Conservation (phyloP, 2,329 filamentous ascomycete species). For the Ophiostoma fasciatum region DNA sequence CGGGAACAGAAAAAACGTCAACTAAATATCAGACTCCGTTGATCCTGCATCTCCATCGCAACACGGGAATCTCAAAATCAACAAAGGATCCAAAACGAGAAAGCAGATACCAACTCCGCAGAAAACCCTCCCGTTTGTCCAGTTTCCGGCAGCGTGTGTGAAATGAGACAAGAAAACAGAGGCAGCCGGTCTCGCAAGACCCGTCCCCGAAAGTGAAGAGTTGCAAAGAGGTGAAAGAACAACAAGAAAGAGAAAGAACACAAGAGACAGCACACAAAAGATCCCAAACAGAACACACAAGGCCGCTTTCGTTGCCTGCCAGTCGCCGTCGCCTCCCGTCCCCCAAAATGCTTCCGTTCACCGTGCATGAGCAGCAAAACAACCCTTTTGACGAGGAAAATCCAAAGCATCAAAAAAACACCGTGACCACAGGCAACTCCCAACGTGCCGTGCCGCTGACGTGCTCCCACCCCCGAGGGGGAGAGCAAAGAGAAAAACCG, state of each 20-base stretch:
- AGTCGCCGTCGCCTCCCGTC: not conserved
- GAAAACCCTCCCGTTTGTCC: slow-evolving; percentile 7
- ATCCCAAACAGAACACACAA: not conserved
- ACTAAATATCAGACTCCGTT: too few species aligned
- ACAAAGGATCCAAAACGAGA: not conserved
- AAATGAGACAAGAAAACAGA: slow-evolving; percentile 1
- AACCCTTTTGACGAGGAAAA: not conserved
- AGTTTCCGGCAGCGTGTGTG: slow-evolving; percentile 4
- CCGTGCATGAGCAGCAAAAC: slow-evolving; percentile 2
- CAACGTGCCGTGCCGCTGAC: too few species aligned
- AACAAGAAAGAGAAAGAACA: not conserved
- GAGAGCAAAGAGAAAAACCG: too few species aligned
- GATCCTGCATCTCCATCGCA: slow-evolving; percentile 7
- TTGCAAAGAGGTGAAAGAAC: not conserved
- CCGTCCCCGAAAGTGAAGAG: slow-evolving; percentile 4
- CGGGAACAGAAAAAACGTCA: too few species aligned
- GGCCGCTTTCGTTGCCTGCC: not conserved
- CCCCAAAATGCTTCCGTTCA: too few species aligned
- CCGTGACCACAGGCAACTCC: too few species aligned
- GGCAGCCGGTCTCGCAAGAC: not conserved
- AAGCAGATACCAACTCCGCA: slow-evolving; percentile 11
- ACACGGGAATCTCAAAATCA: slow-evolving; percentile 10
- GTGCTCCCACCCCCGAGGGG: too few species aligned
- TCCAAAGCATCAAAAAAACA: not conserved
- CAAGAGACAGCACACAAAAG: not conserved